Percentiles rank a stretch among this genome's conserved stretches.
Conservation (phyloP, 2,329 filamentous ascomycete species). For the Truncatella angustata region DNA sequence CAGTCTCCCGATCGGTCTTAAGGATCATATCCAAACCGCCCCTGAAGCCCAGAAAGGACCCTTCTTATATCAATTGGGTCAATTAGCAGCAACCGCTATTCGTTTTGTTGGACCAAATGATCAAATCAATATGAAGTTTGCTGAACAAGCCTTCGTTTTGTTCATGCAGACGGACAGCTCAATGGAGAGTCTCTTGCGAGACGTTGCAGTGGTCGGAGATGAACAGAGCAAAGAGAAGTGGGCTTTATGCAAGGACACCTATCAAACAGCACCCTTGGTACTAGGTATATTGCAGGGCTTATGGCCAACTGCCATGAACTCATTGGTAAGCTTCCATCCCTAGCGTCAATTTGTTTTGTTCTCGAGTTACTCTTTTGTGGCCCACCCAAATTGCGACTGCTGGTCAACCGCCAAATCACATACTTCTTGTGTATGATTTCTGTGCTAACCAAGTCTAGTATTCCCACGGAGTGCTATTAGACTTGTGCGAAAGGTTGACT, state of each 20-base stretch:
- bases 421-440: no score
- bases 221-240: background rate
- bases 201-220: background rate
- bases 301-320: constrained; percentile 20
- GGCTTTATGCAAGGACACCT: constrained; percentile 5
- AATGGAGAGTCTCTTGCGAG: background rate
- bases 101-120: constrained; percentile 22
- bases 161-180: constrained; percentile 14
- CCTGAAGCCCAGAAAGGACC: constrained; percentile 18
- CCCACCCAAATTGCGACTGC: no score
- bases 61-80: constrained; percentile 24
- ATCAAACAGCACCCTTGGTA: constrained; percentile 25
- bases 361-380: no score
- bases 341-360: no score
- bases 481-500: constrained; percentile 13
- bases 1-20: constrained; percentile 14
- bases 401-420: no score
- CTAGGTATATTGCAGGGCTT: constrained; percentile 29
- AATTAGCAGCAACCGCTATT: constrained; percentile 25
- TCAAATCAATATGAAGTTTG: constrained; percentile 22
- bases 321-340: constrained; percentile 17
- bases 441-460: constrained; percentile 15
- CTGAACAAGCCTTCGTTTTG: constrained; percentile 20
- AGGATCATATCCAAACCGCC: background rate
- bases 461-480: constrained; percentile 15